Percentiles rank a stretch among this genome's conserved stretches.
These are phyloP conservation scores for Rhizoclosmatium sp. DNA, from an alignment of 192 early-diverging fungal genomes.

Conservation along the genomic window DNA sequence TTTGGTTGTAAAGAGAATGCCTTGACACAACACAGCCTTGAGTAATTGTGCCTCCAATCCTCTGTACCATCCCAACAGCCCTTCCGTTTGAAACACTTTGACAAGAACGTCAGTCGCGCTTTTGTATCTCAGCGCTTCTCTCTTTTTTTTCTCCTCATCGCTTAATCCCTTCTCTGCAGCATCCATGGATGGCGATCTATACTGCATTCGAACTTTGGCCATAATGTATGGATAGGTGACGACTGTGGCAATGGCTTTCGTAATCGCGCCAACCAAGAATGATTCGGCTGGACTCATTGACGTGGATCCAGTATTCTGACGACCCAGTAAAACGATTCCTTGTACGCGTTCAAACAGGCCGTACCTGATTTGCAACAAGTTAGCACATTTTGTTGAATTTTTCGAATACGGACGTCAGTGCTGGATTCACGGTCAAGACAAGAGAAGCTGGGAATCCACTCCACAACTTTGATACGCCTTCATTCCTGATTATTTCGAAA, in stretches of 20 bases:
- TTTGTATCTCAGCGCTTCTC: constrained; percentile 68
- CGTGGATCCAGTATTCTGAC: constrained; percentile 4
- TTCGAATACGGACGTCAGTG: constrained; percentile 70
- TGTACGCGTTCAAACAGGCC: constrained; percentile 87
- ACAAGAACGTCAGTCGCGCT: constrained; percentile 84
- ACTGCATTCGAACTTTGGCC: constrained; percentile 96
- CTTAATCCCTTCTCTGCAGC: not conserved
- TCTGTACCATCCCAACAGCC: constrained; percentile 89
- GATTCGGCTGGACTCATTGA: constrained; percentile 76
- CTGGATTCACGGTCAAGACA: constrained; percentile 88
- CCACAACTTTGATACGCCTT: constrained; percentile 87
- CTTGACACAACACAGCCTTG: constrained; percentile 98
- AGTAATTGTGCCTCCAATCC: constrained; percentile 96
- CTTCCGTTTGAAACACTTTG: constrained; percentile 80
- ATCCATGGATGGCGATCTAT: constrained; percentile 54
- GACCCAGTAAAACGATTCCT: not conserved
- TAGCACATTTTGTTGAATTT: too few species aligned
- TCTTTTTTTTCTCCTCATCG: not conserved
- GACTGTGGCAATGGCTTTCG: constrained; percentile 85
- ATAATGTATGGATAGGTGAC: constrained; percentile 93
- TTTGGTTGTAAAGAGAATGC: constrained; percentile 94
- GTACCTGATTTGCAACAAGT: constrained; percentile 49
- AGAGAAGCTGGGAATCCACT: constrained; percentile 89
- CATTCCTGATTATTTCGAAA: constrained; percentile 72
- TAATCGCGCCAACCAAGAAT: constrained; percentile 90